Evolutionary conservation across 345 rosid species (phyloP).

Genomic region (Lepidium africanum): DNA sequence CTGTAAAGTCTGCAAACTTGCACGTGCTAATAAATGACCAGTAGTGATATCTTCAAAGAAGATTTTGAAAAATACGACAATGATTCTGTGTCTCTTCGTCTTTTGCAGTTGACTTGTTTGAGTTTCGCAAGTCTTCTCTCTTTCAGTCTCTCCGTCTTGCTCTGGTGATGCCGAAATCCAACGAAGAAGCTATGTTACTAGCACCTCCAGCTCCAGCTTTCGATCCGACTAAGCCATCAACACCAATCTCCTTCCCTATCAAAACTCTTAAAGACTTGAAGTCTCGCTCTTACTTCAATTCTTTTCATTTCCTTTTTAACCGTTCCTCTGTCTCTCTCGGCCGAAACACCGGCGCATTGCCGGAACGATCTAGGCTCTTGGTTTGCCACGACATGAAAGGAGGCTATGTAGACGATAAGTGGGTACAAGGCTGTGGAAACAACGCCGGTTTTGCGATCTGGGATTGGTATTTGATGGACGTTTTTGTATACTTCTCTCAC

Average conservation of each 20-base stretch:
- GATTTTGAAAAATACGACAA: not conserved
- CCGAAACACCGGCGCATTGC: conserved; percentile 5
- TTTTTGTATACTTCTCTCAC: conserved; percentile 78
- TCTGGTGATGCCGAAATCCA: conserved; percentile 24
- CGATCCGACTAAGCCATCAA: conserved; percentile 46
- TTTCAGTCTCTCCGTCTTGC: not conserved
- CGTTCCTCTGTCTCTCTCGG: conserved; percentile 46
- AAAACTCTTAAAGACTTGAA: conserved; percentile 55
- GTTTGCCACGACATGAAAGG: conserved; percentile 85
- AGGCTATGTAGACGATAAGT: conserved; percentile 68
- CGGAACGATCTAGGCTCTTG: conserved; percentile 46
- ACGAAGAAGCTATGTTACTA: not conserved
- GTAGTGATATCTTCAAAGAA: not conserved
- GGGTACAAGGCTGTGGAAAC: conserved; percentile 75
- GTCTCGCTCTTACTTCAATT: conserved; percentile 60
- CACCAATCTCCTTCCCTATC: conserved; percentile 68
- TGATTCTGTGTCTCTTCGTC: not conserved
- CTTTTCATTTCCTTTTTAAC: conserved; percentile 76
- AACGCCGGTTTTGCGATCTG: conserved; percentile 53
- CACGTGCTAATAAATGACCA: not conserved
- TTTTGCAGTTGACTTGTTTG: not conserved
- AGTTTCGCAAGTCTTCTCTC: not conserved
- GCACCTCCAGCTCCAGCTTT: conserved; percentile 26
- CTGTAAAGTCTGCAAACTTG: not conserved
- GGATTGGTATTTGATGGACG: conserved; percentile 89